Percentiles rank a stretch among this genome's conserved stretches.
phyloP scores from a whole-genome alignment of 345 rosid species.

The Citrus sp. region DNA sequence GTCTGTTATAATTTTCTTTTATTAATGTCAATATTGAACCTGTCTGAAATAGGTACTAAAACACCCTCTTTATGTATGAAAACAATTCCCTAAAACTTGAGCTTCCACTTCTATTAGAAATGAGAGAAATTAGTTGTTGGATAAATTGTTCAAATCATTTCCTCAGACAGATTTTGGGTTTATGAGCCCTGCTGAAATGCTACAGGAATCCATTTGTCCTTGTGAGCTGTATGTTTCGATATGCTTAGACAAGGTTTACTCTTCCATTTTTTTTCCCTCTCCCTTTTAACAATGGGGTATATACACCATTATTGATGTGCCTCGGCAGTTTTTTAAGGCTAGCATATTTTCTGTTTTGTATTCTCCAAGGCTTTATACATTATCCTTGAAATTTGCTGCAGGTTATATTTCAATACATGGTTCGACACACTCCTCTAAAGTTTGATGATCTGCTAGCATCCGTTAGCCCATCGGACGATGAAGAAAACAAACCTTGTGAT shows the following conservation, averaged over 20 bases:
- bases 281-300: neutral
- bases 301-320: neutral
- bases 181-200: neutral
- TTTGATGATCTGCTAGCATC: slow-evolving; percentile 71
- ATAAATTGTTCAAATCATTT: no score
- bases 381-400: slow-evolving; percentile 29
- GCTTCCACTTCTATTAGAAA: neutral
- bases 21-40: neutral
- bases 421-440: slow-evolving; percentile 72
- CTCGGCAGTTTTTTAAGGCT: neutral
- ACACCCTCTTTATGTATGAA: neutral
- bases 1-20: neutral
- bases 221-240: neutral
- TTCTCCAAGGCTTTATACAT: neutral
- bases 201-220: neutral
- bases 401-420: slow-evolving; percentile 81
- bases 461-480: slow-evolving; percentile 37
- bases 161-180: neutral
- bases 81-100: neutral
- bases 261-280: neutral
- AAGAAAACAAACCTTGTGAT: slow-evolving; percentile 47
- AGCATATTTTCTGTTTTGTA: neutral
- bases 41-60: neutral
- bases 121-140: no score
- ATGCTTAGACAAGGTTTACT: neutral